These are phyloP conservation scores for Schwanniomyces pseudopolymorphus DNA, from an alignment of 805 yeast species.

Conservation along the genomic window DNA sequence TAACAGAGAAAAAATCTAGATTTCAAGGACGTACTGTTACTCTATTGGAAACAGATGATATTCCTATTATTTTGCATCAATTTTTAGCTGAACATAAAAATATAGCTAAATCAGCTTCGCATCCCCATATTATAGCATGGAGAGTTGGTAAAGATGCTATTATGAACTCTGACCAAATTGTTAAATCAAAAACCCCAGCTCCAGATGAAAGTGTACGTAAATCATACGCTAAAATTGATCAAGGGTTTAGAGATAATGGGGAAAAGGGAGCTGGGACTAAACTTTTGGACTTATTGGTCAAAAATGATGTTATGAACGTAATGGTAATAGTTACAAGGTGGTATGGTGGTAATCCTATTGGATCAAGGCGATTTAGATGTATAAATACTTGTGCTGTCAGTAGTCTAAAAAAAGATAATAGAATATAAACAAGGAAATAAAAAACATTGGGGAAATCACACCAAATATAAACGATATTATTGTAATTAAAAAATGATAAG, in stretches of 20 bases:
- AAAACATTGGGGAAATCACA: not conserved
- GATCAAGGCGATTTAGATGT: conserved; percentile 68
- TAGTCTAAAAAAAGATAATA: conserved; percentile 3
- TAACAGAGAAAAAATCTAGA: conserved; percentile 55
- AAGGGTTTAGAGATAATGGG: conserved; percentile 69
- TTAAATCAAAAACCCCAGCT: no score
- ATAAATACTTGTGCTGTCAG: conserved; percentile 42
- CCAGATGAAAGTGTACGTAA: not conserved
- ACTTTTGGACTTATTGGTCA: conserved; percentile 50
- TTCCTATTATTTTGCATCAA: conserved; percentile 40
- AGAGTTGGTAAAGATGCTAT: no score
- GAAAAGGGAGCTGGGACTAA: conserved; percentile 74
- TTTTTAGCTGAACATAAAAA: conserved; percentile 47
- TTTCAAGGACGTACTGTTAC: conserved; percentile 63
- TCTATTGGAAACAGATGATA: conserved; percentile 38
- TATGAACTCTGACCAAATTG: no score
- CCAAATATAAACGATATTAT: not conserved
- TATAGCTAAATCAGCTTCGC: conserved; percentile 56
- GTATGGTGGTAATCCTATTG: conserved; percentile 80
- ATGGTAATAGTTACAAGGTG: conserved; percentile 73
- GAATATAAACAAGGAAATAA: not conserved
- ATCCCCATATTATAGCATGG: conserved; percentile 77
- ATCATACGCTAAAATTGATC: conserved; percentile 33
- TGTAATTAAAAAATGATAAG: no score
- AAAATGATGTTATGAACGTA: conserved; percentile 50